Evolutionary conservation across 2,329 filamentous ascomycete genomes (phyloP).

Genomic region (Simplicillium aogashimaense): DNA sequence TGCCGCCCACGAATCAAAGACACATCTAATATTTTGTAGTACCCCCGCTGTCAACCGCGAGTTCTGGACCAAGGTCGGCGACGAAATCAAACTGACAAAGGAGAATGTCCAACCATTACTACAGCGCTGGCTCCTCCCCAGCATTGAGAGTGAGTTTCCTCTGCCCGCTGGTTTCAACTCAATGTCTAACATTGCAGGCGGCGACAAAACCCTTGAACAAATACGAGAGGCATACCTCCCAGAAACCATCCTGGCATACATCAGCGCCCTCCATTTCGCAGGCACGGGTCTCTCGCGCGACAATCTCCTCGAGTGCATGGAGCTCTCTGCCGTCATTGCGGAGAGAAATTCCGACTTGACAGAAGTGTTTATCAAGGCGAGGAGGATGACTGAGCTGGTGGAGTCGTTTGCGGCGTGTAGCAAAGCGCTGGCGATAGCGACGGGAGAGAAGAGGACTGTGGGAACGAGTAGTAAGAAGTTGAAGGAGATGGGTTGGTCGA

Average conservation of each 20-base stretch:
- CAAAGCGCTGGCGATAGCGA: conserved; percentile 54
- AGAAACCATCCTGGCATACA: conserved; percentile 75
- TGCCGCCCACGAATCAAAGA: background rate
- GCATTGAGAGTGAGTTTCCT: conserved; percentile 39
- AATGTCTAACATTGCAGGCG: conserved; percentile 31
- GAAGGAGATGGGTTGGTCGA: conserved; percentile 51
- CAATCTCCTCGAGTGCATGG: conserved; percentile 75
- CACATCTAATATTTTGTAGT: conserved; percentile 19
- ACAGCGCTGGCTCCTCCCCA: conserved; percentile 50
- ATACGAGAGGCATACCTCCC: conserved; percentile 76
- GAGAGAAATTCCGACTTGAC: conserved; percentile 59
- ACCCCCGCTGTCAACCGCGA: conserved; percentile 28
- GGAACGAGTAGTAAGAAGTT: conserved; percentile 47
- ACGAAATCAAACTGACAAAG: conserved; percentile 43
- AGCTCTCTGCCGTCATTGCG: conserved; percentile 67
- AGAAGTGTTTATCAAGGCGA: conserved; percentile 50
- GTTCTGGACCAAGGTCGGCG: conserved; percentile 44
- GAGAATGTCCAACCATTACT: conserved; percentile 52
- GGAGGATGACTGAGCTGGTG: conserved; percentile 66
- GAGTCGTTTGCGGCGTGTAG: conserved; percentile 68
- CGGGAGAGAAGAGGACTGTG: conserved; percentile 41
- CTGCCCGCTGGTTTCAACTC: too few relatives aligned
- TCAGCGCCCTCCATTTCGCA: conserved; percentile 70
- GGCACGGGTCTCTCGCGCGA: conserved; percentile 67
- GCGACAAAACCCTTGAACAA: conserved; percentile 48